These are phyloP conservation scores for Aethionema arabicum DNA, from an alignment of 345 rosid genomes.

Conservation along the genomic window DNA sequence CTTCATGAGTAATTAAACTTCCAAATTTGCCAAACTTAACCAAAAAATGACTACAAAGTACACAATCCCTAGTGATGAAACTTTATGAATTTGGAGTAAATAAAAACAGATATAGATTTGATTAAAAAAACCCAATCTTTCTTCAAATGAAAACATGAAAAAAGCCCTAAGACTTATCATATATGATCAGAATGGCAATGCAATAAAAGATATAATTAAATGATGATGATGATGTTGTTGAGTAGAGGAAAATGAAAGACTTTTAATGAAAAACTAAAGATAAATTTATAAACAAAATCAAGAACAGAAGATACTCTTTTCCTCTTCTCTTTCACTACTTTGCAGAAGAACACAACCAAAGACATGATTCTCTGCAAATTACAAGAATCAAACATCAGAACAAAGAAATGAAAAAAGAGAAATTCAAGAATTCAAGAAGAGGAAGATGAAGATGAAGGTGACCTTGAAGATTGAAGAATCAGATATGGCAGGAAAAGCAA, in stretches of 20 bases:
- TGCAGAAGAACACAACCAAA: constrained; percentile 37
- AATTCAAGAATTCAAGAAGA: neutral
- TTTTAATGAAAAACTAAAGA: constrained; percentile 27
- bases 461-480: constrained; percentile 23
- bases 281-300: constrained; percentile 36
- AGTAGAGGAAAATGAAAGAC: constrained; percentile 32
- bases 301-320: constrained; percentile 49
- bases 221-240: constrained; percentile 36
- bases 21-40: constrained; percentile 23
- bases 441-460: neutral
- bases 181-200: constrained; percentile 23
- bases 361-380: neutral
- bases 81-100: constrained; percentile 8
- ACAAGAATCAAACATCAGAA: constrained; percentile 20
- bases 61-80: constrained; percentile 20
- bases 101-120: constrained; percentile 7
- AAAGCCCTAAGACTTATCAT: neutral
- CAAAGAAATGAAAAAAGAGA: neutral
- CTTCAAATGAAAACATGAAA: constrained; percentile 22
- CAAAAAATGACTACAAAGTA: constrained; percentile 12
- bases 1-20: neutral
- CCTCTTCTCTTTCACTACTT: constrained; percentile 44
- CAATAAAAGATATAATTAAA: constrained; percentile 21
- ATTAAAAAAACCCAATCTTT: constrained; percentile 27
- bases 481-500: constrained; percentile 91